Base-by-base conservation (phyloP, 2,329 filamentous ascomycete species). In the Penicillium occitanis region DNA sequence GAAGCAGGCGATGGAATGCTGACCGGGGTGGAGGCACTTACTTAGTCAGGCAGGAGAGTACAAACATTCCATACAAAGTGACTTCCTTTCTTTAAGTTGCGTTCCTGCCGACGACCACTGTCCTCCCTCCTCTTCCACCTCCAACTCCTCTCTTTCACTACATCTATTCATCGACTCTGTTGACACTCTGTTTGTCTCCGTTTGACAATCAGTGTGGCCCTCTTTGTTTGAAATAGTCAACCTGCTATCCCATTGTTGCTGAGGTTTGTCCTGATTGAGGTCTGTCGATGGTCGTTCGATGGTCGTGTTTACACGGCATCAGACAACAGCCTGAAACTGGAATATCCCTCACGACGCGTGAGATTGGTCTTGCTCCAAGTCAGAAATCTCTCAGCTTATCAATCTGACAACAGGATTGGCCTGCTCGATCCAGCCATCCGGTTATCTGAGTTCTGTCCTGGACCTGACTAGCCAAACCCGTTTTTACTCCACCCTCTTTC, bases 391-490 rank as follows among this genome's bases (percentile, higher is more conserved):
- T 55, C 51, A 35, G 30, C 51, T 35, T 55, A 37, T 55, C 51
- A 14, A 37, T 22, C 33, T 22, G 53, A 37, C 53, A 57, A 22
- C 11, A 37, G 19, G 53, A 57, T 57, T 25, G 53, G 53, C 19
- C 53, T 57, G 33, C 30, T 3, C 2, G 11, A 25, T 22, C 22
- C 35, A 30, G 57, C 40, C 22, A 59, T 42, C 55, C 30, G 40
- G n/a, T 35, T 59, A 42, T 60, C 40, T 30, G 57, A 60, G 40
- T 44, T 60, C 57, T 30, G 14, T 60, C 22, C 57, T 46, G 37
- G 57, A 33, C 57, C 57, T 59, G 57, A 59, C 57, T 59, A 59
- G 57, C 57, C 57, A 59, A 59, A 42, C 57, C 57, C 57, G 40
- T 35, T 62, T 37, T 37, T 37, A 62, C 60, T 62, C 60, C 60